Evolutionary conservation across 2,329 filamentous ascomycete species (phyloP), one percentile per base, ranked within the genome.

Genomic region (Monosporascus sp.): DNA sequence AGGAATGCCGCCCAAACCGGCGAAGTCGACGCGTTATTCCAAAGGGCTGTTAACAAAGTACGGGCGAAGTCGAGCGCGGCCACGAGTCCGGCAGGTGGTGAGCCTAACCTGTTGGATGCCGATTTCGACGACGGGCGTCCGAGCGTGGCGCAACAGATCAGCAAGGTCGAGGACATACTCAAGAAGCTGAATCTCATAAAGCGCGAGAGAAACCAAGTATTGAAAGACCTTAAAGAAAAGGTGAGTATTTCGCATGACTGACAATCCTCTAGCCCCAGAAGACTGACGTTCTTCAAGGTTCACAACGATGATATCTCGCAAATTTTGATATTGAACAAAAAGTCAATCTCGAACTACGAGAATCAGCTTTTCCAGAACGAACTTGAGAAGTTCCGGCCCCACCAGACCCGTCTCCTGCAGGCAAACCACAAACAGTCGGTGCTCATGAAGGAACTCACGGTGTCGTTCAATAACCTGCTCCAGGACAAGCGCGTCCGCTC

Each of bases 161-260:
- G 82, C 51, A 86, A 82, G 63, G 91, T 99, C 9, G 94, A 99
- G 65, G 91, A 96, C 37, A 81, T 96, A 49, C 74, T 99, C 58
- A 91, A 92, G 74, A 97, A 92, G 72, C 72, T 99, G 63, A 95
- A 92, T 63, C 77, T 96, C 38, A 86, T 99, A 63, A 97, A 97
- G 76, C 82, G 90, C 55, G 95, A 99, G 70, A 80, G 94, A 55
- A 86, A 87, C 55, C 92, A 97, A 72, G 90, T 97, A 41, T 73
- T 99, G 59, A 97, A 97, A 70, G 94, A 99, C 71, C 77, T 99
- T 62, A 99, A 99, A 71, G 92, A 97, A 60, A 97, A 96, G 86
- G 94, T 95, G 71, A 63, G 78, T 37, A 19, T n/a, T 16, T n/a
- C 26, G 44, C 31, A 19, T 7, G 20, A 47, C 31, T 14, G 38